phyloP scores from a whole-genome alignment of 148 eudicot species.

The Heliosperma pusillum region DNA sequence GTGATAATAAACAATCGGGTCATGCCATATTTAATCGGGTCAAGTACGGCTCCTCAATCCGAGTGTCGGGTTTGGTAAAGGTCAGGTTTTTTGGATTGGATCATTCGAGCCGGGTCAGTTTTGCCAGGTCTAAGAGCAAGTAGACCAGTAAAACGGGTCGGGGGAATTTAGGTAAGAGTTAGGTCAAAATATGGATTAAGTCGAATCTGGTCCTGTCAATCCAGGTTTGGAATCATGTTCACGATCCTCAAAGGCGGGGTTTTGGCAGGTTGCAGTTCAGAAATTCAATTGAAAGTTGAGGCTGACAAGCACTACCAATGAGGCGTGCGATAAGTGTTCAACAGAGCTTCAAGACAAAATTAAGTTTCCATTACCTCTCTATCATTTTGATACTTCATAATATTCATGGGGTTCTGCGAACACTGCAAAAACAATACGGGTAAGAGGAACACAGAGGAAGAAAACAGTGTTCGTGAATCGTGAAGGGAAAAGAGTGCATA shows the following conservation, averaged over 20 bases:
- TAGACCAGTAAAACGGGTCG: no score
- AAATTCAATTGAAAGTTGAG: not conserved
- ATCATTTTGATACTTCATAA: constrained; percentile 87
- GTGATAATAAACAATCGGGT: no score
- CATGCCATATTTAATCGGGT: no score
- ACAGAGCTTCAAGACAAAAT: not conserved
- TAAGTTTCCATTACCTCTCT: constrained; percentile 57
- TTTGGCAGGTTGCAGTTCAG: not conserved
- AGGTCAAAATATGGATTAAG: no score
- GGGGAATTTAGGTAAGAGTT: no score
- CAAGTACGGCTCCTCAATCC: no score
- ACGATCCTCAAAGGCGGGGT: not conserved
- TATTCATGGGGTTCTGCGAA: constrained; percentile 85
- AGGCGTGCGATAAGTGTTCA: not conserved
- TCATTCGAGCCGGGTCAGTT: no score
- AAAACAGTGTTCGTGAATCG: not conserved
- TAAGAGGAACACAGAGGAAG: constrained; percentile 3
- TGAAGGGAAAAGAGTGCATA: constrained; percentile 33
- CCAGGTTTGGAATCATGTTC: not conserved
- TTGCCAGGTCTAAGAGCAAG: no score
- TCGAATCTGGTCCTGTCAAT: no score
- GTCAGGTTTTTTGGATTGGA: no score
- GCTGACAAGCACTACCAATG: not conserved
- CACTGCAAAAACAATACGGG: constrained; percentile 52
- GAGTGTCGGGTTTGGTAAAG: no score